Evolutionary conservation across 2,329 filamentous ascomycete genomes (phyloP).

Genomic region (Talaromyces islandicus): DNA sequence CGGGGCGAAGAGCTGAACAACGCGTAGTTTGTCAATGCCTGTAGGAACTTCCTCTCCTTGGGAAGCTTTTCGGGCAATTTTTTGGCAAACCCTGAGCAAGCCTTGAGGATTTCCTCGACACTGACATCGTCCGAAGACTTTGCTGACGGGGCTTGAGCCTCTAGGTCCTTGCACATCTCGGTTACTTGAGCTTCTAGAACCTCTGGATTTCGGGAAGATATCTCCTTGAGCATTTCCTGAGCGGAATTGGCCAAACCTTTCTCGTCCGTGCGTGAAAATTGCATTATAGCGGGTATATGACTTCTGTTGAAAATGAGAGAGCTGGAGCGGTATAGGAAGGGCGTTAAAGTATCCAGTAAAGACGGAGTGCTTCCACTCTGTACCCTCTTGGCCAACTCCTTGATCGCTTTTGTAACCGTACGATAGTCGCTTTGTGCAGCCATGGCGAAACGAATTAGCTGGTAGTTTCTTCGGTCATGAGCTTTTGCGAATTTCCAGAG

Average conservation of each 20-base stretch:
- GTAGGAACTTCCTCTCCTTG: conserved; percentile 70
- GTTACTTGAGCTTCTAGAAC: conserved; percentile 90
- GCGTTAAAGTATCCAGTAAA: conserved; percentile 72
- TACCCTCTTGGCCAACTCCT: conserved; percentile 78
- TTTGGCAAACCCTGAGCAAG: conserved; percentile 84
- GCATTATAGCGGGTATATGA: conserved; percentile 84
- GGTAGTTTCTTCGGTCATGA: conserved; percentile 84
- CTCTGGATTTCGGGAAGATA: conserved; percentile 81
- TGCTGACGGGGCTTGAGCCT: conserved; percentile 69
- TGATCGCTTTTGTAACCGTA: conserved; percentile 82
- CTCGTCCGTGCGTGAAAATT: conserved; percentile 77
- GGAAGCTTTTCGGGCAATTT: conserved; percentile 81
- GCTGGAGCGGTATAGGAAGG: conserved; percentile 76
- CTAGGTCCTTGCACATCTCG: conserved; percentile 80
- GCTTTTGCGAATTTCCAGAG: conserved; percentile 85
- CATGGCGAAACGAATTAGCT: conserved; percentile 80
- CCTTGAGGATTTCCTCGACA: conserved; percentile 87
- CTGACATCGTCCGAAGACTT: conserved; percentile 62
- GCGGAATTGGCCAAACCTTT: conserved; percentile 70
- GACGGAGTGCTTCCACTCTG: conserved; percentile 57
- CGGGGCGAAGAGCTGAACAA: conserved; percentile 73
- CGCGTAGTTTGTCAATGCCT: conserved; percentile 77
- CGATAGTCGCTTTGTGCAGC: conserved; percentile 84
- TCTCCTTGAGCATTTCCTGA: conserved; percentile 85
- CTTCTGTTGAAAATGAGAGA: conserved; percentile 90